phyloP scores from a whole-genome alignment of 352 stramenopile genomes.

The Globisporangium camurandrum region DNA sequence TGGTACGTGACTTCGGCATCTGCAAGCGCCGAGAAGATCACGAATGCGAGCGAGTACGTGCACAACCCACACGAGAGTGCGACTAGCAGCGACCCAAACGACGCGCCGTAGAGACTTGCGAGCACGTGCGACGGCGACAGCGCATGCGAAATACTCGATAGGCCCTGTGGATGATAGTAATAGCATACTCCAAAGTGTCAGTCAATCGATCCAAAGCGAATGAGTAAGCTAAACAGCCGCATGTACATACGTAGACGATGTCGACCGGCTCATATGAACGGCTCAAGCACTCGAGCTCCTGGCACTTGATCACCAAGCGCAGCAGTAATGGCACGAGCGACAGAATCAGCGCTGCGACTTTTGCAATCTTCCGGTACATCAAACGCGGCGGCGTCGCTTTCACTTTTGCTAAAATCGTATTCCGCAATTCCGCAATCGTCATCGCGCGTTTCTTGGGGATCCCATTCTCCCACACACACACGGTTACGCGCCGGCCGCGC shows the following conservation, averaged over 20 bases:
- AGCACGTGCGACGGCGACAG: constrained; percentile 20
- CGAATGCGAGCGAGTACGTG: constrained; percentile 68
- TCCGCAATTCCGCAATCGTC: constrained; percentile 73
- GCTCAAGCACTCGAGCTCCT: constrained; percentile 47
- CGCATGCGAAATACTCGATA: constrained; percentile 24
- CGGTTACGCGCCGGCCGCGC: constrained; percentile 54
- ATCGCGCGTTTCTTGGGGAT: constrained; percentile 65
- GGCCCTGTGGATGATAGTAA: too few species aligned
- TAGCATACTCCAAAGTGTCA: too few species aligned
- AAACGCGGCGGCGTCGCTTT: constrained; percentile 63
- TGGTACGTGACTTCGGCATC: constrained; percentile 84
- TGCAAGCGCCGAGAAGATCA: constrained; percentile 66
- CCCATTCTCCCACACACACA: constrained; percentile 73
- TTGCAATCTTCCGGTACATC: constrained; percentile 66
- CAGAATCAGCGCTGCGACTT: constrained; percentile 42
- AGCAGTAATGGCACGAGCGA: constrained; percentile 53
- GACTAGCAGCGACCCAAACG: constrained; percentile 35
- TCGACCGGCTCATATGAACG: constrained; percentile 42
- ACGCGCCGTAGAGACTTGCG: constrained; percentile 16
- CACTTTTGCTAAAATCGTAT: constrained; percentile 72
- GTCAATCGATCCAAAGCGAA: neutral
- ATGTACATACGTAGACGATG: constrained; percentile 20
- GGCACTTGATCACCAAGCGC: constrained; percentile 46
- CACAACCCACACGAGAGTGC: constrained; percentile 62
- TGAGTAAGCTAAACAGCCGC: too few species aligned